These are phyloP conservation scores for Trichoderma sp. DNA, from an alignment of 2,329 filamentous ascomycete genomes.

Conservation along the genomic window DNA sequence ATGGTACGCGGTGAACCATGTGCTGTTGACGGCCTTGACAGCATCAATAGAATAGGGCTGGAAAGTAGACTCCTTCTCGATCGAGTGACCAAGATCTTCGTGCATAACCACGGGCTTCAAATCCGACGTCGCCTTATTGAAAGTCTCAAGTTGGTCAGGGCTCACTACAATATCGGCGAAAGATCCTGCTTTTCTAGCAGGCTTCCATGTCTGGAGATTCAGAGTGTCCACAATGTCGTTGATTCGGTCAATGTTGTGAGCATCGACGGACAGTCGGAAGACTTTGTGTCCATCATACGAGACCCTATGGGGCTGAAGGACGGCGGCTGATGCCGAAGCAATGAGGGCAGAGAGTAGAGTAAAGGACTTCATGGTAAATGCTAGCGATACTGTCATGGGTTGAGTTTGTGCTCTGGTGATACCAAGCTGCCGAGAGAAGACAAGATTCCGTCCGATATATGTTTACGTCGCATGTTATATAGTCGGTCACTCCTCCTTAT, in stretches of 20 bases:
- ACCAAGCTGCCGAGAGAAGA: background rate
- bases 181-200: constrained; percentile 36
- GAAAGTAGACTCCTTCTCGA: constrained; percentile 38
- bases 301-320: constrained; percentile 25
- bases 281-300: constrained; percentile 49
- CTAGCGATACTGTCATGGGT: background rate
- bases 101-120: constrained; percentile 40
- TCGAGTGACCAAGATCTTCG: constrained; percentile 42
- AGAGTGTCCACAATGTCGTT: constrained; percentile 38
- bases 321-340: constrained; percentile 24
- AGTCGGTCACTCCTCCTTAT: background rate
- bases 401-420: background rate
- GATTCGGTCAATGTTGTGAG: constrained; percentile 33
- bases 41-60: constrained; percentile 23
- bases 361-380: constrained; percentile 25
- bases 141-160: constrained; percentile 36
- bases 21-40: constrained; percentile 23
- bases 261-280: constrained; percentile 43
- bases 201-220: constrained; percentile 42
- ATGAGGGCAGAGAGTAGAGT: constrained; percentile 24
- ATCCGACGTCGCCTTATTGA: constrained; percentile 35
- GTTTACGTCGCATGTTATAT: background rate
- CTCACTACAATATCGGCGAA: constrained; percentile 46
- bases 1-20: constrained; percentile 59
- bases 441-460: background rate